Base-by-base conservation (phyloP, 352 stramenopile genomes). In the Hyaloperonospora brassicae region DNA sequence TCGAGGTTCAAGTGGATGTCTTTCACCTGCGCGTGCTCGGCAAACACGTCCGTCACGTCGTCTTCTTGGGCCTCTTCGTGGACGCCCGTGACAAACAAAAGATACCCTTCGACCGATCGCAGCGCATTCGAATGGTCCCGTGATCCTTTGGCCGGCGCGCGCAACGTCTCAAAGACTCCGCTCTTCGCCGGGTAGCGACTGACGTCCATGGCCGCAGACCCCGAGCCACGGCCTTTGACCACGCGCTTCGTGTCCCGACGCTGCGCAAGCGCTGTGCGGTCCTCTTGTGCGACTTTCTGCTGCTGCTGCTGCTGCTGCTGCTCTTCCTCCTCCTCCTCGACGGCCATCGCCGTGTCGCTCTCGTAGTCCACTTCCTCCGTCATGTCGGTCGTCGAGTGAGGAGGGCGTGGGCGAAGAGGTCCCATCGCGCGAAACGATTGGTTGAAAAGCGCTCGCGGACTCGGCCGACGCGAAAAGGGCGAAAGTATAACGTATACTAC, bases 11-110 rank as follows among this genome's bases (percentile, higher is more conserved):
- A 69, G 68, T 98, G 88, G 61, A 98, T 67, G 66, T 98, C 97
- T 68, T 97, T 97, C 8, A 98, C 89, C 30, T 84, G 77, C n/a
- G 94, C 94, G 68, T 95, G 93, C 55, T 98, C 95, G 40, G 79
- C 84, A 64, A 98, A 98, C 4, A 76, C 79, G 63, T 98, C 95
- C 50, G 97, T 72, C 43, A 98, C 69, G 64, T 98, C 89, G 60
- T 98, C 95, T 59, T 98, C 93, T 62, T 97, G 87, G 11, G 94
- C 93, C 64, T 98, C 95, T 63, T 98, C 88, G 60, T 98, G 90
- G 36, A 98, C 76, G 54, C 91, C 90, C 12, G 80, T 95, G 27
- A 98, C 89, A 65, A 98, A 97, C 11, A 98, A 62, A 40, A 98
- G 85, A 89, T 93, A 98, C n/a, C 96, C 96, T 68, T 98, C 95